A percentile compares a stretch with the other conserved stretches of the same genome.
phyloP scores from a whole-genome alignment of 768 basidiomycete species.

The Collybia nuda region DNA sequence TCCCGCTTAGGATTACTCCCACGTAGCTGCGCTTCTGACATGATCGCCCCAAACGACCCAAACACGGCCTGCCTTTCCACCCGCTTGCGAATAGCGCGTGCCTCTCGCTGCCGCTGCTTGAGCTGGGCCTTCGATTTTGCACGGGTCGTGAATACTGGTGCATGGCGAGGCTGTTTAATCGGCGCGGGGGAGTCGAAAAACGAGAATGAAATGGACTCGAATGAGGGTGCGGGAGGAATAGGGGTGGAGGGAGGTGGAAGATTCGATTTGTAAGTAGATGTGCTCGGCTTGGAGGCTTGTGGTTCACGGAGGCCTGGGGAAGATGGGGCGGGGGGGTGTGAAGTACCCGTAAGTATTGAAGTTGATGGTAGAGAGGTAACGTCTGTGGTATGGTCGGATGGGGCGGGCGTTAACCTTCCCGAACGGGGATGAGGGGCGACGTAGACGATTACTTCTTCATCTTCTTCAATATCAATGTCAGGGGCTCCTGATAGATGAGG shows the following conservation, averaged over 20 bases:
- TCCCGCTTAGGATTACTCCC: conserved; percentile 28
- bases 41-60: conserved; percentile 51
- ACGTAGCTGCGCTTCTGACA: conserved; percentile 51
- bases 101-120: conserved; percentile 20
- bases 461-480: conserved; percentile 30
- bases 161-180: conserved; percentile 17
- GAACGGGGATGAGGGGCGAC: conserved; percentile 70
- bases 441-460: conserved; percentile 77
- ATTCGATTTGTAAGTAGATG: neutral
- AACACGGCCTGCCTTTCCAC: conserved; percentile 32
- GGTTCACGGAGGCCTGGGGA: neutral
- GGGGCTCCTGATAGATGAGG: conserved; percentile 10
- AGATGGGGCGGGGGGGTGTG: conserved; percentile 11
- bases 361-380: conserved; percentile 9
- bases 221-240: conserved; percentile 14
- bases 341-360: conserved; percentile 26
- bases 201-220: conserved; percentile 33
- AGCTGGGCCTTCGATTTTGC: conserved; percentile 20
- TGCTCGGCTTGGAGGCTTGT: neutral
- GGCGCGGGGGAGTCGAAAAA: conserved; percentile 23
- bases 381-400: conserved; percentile 5
- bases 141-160: conserved; percentile 24
- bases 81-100: conserved; percentile 20
- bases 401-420: conserved; percentile 9
- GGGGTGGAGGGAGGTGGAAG: neutral